Evolutionary conservation across 805 yeast species (phyloP), one percentile per base, ranked within the genome.

Genomic region (Yarrowia yakushimensis): DNA sequence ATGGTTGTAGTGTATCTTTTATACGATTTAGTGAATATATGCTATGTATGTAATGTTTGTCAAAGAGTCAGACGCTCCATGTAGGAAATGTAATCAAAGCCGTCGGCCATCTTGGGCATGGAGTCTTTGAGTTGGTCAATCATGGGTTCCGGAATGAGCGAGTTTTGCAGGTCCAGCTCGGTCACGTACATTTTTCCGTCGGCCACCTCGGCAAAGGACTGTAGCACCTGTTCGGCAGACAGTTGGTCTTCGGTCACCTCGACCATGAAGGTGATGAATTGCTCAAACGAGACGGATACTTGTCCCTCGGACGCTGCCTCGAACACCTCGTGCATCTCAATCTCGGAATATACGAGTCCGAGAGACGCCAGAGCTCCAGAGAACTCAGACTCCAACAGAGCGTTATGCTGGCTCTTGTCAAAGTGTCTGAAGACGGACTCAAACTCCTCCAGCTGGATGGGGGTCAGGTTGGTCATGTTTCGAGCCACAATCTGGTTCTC

Each of bases 391-490:
- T 77, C 77, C 33, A 73, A 72, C 60, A 81, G 69, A 34, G 73
- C 70, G 37, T 74, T 73, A 62, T 76, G 76, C 48, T 71, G 71
- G 1, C 75, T 73, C 31, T 68, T 71, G 64, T 74, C 78, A 64
- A 77, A 77, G 63, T 74, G 76, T 11, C 79, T 68, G 65, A 81
- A 81, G 15, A 79, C 75, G 4, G 77, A 67, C 65, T 78, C 81
- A 66, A 78, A 78, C 61, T 79, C 81, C 45, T 75, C 79, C 20
- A 76, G 65, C 59, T 76, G 78, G 25, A 70, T 69, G 0, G 77
- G 74, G 8, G 77, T 71, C 45, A 76, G 62, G 50, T 70, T 73
- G 31, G 72, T 70, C 69, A 72, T 67, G 54, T 67, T 65, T 10
- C 74, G 68, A 3, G 76, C 75, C 12, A 78, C 72, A 60, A 75